Evolutionary conservation across 495 filamentous ascomycete genomes (phyloP), one percentile per base, ranked within the genome.

Genomic region (Zalerion maritima): DNA sequence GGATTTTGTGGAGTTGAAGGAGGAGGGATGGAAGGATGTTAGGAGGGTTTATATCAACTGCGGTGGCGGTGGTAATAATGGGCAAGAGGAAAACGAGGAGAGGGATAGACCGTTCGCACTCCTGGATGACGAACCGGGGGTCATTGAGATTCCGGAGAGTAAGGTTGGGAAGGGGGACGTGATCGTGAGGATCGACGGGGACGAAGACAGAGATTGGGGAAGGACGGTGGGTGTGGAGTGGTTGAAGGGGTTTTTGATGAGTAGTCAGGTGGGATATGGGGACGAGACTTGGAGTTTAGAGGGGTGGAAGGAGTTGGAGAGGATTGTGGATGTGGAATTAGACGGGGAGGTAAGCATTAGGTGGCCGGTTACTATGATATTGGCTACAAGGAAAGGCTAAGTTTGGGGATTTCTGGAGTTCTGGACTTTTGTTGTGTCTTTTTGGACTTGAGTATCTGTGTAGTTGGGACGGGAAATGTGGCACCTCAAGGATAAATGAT

Each of bases 331-430:
- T n/a, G n/a, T n/a, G 0, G 31, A 15, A 5, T 15, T 24, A 10
- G 31, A 24, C 14, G 31, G 14, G 3, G 15, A 8, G 13, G 22
- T 26, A 10, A 33, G 15, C n/a, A 24, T 33, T 4, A 18, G 21
- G 21, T 26, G 30, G 30, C 30, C 30, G 2, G 31, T 33, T 26
- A 24, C 19, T n/a, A 21, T 32, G 21, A 5, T 32, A 9, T 16
- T 32, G 20, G 29, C 29, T 15, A 32, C 29, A 16, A 6, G 21
- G 29, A 32, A 11, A 14, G n/a, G 29, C 24, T 14, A 14, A 5
- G 24, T 14, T 14, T 5, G 5, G 11, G 26, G 9, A 31, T n/a
- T n/a, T n/a, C n/a, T n/a, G n/a, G n/a, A n/a, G n/a, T n/a, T n/a
- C n/a, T n/a, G n/a, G n/a, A n/a, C n/a, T n/a, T n/a, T n/a, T n/a